phyloP scores from a whole-genome alignment of 2,329 filamentous ascomycete genomes.

The Apiospora aurea region DNA sequence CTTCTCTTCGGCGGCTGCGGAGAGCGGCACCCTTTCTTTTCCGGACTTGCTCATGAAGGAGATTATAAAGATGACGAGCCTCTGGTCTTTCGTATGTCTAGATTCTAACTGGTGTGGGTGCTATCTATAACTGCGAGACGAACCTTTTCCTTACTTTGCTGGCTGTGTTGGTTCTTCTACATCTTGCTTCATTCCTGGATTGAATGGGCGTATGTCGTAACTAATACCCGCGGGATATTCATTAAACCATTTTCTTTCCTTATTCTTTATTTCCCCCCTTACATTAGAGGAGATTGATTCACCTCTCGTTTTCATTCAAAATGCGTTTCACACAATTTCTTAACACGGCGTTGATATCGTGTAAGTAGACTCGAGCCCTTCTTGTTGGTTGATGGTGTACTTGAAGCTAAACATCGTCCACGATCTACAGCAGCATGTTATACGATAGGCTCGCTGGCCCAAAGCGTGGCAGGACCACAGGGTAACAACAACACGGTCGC shows the following conservation, averaged over 20 bases:
- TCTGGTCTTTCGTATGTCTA: not conserved
- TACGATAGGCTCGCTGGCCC: constrained; percentile 6
- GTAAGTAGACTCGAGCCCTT: not conserved
- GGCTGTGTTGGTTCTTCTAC: not conserved
- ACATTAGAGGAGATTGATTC: not conserved
- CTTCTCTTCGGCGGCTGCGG: not conserved
- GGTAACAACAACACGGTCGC: not conserved
- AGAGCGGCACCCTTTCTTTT: not conserved
- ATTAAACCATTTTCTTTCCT: not conserved
- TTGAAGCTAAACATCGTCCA: not conserved
- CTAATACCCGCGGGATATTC: not conserved
- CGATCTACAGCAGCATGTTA: not conserved
- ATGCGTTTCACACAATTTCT: not conserved
- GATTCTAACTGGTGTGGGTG: not conserved
- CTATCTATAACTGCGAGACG: constrained; percentile 1
- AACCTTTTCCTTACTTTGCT: not conserved
- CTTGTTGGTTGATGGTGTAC: not conserved
- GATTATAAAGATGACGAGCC: not conserved
- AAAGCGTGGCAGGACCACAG: not conserved
- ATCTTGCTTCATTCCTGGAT: constrained; percentile 6
- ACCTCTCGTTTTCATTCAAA: not conserved
- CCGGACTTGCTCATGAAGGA: not conserved
- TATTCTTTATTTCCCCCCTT: not conserved
- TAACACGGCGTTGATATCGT: constrained; percentile 11
- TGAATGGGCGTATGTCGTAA: not conserved